A percentile compares a stretch with the other conserved stretches of the same genome.
These are phyloP conservation scores for Dicorynia guianensis DNA, from an alignment of 306 rosid species.

Conservation along the genomic window DNA sequence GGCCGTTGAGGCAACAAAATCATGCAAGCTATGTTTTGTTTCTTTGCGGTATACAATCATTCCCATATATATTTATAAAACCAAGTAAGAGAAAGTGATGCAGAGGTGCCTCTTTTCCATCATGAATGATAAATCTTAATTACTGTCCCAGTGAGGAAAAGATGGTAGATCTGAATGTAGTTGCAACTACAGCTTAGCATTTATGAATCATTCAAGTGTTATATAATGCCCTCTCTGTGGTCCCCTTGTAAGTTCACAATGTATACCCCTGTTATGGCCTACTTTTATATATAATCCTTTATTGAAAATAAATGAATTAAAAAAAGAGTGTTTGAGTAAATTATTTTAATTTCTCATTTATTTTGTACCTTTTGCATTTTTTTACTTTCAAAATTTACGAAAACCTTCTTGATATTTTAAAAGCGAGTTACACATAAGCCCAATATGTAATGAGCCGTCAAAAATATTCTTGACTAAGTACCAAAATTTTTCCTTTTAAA, in stretches of 20 bases:
- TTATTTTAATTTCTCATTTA: too few species aligned
- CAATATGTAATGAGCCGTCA: too few species aligned
- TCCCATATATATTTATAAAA: neutral
- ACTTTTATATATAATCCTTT: too few species aligned
- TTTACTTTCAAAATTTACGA: too few species aligned
- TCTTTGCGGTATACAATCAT: slow-evolving; percentile 32
- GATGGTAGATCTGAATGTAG: slow-evolving; percentile 31
- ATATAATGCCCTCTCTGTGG: slow-evolving; percentile 30
- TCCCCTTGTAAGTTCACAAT: neutral
- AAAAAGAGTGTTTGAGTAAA: too few species aligned
- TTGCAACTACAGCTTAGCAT: slow-evolving; percentile 39
- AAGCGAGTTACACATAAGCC: too few species aligned
- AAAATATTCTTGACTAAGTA: too few species aligned
- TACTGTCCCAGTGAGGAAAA: neutral
- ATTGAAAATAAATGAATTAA: too few species aligned
- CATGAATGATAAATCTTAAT: slow-evolving; percentile 37
- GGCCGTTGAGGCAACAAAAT: slow-evolving; percentile 46
- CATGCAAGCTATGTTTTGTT: slow-evolving; percentile 32
- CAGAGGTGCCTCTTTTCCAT: slow-evolving; percentile 5
- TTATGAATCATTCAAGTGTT: slow-evolving; percentile 20
- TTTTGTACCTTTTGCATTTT: too few species aligned
- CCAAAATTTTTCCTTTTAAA: too few species aligned
- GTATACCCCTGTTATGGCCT: too few species aligned
- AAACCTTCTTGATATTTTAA: too few species aligned
- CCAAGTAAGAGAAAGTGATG: neutral